Conservation (phyloP, 2,329 filamentous ascomycete species). For the Exophiala alcalophila region DNA sequence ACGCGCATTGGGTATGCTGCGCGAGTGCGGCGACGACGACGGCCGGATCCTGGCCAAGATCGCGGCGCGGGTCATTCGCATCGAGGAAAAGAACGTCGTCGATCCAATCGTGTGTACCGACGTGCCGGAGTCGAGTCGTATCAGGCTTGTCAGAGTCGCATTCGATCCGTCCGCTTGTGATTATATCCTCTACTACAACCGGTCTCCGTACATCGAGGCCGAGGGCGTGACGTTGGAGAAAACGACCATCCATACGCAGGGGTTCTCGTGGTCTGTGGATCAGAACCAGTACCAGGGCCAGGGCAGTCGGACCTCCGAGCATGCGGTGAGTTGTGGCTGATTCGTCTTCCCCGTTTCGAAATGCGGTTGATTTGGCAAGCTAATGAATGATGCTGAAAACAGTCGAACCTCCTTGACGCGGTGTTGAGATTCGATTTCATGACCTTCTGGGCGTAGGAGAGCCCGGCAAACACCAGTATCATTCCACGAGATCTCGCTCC, state of each 20-base stretch:
- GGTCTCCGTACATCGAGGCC: slow-evolving; percentile 4
- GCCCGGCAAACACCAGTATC: slow-evolving; percentile 6
- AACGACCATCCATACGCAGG: slow-evolving; percentile 5
- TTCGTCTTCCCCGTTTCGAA: background rate
- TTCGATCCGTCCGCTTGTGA: background rate
- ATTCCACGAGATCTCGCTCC: too few species aligned
- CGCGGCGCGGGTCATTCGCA: slow-evolving; percentile 11
- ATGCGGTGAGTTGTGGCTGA: slow-evolving; percentile 10
- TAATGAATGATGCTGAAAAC: background rate
- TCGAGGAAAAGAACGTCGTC: slow-evolving; percentile 16
- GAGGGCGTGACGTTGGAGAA: background rate
- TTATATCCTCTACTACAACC: slow-evolving; percentile 9
- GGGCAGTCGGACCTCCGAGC: background rate
- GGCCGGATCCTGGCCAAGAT: slow-evolving; percentile 17
- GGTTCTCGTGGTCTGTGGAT: background rate
- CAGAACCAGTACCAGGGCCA: too few species aligned
- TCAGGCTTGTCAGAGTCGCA: slow-evolving; percentile 9
- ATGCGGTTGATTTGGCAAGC: too few species aligned
- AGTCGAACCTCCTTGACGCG: slow-evolving; percentile 4
- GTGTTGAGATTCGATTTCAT: slow-evolving; percentile 18
- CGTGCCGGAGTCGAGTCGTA: slow-evolving; percentile 15
- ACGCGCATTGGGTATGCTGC: slow-evolving; percentile 12
- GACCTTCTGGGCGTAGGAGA: slow-evolving; percentile 15
- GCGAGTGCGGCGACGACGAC: slow-evolving; percentile 13
- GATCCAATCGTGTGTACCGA: slow-evolving; percentile 15